Evolutionary conservation across 1,284 basidiomycete genomes (phyloP).

Genomic region (Rhodotorula sp.): DNA sequence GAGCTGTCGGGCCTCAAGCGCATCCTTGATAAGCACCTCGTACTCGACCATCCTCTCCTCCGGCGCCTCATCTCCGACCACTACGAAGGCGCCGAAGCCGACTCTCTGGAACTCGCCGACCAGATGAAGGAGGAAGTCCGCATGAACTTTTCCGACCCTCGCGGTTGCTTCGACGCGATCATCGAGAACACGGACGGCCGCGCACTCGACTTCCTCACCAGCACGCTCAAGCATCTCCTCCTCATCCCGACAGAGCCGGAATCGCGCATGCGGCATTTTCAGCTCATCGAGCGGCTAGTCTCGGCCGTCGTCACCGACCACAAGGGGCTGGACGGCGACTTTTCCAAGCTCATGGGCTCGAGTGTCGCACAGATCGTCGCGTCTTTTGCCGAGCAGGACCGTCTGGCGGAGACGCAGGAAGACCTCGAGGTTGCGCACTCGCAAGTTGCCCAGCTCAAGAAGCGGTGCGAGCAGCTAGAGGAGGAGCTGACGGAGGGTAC

Average conservation of each 20-base stretch:
- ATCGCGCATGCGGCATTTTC: constrained; percentile 80
- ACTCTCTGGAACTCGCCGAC: constrained; percentile 74
- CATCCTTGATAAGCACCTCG: constrained; percentile 70
- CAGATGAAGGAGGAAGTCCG: constrained; percentile 74
- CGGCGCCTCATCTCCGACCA: constrained; percentile 69
- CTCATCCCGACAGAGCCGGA: constrained; percentile 86
- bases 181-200: constrained; percentile 69
- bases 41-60: constrained; percentile 63
- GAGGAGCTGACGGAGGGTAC: constrained; percentile 75
- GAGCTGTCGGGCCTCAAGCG: constrained; percentile 76
- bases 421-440: constrained; percentile 70
- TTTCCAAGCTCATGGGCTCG: constrained; percentile 80
- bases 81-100: constrained; percentile 68
- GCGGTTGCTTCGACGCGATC: constrained; percentile 84
- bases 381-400: constrained; percentile 87
- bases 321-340: constrained; percentile 67
- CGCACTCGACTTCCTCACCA: constrained; percentile 82
- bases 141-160: constrained; percentile 72
- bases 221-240: constrained; percentile 87
- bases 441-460: constrained; percentile 62
- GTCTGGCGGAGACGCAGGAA: constrained; percentile 72
- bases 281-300: constrained; percentile 88
- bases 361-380: constrained; percentile 86
- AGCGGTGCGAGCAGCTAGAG: constrained; percentile 60
- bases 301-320: constrained; percentile 87